Conservation (phyloP, 371 early-diverging fungal species). For the Amoeboaphelidium occidentale region DNA sequence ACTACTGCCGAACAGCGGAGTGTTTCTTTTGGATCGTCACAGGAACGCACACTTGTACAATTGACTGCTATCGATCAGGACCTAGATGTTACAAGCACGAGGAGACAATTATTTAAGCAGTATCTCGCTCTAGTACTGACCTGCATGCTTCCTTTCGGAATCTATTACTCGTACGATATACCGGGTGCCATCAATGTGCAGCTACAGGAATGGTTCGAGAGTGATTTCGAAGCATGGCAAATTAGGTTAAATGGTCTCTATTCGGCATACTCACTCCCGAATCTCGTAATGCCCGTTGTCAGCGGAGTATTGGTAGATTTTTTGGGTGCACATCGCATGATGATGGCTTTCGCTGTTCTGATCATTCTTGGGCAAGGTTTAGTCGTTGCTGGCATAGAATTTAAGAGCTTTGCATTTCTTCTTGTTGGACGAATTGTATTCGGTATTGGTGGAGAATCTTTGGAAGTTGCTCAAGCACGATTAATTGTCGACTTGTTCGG, state of each 20-base stretch:
- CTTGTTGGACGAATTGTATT: slow-evolving; percentile 31
- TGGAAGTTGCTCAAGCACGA: slow-evolving; percentile 33
- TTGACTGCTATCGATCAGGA: too few relatives aligned
- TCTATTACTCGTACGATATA: slow-evolving; percentile 19
- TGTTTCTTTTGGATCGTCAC: too few relatives aligned
- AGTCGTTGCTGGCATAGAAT: slow-evolving; percentile 26
- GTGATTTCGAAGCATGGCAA: slow-evolving; percentile 26
- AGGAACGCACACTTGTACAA: too few relatives aligned
- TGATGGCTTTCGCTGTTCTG: slow-evolving; percentile 24
- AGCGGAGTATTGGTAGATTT: slow-evolving; percentile 29
- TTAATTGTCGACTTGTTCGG: slow-evolving; percentile 28
- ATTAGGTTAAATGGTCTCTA: slow-evolving; percentile 39
- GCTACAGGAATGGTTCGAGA: slow-evolving; percentile 23
- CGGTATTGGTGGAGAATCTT: slow-evolving; percentile 43
- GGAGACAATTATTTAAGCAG: too few relatives aligned
- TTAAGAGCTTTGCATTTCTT: slow-evolving; percentile 20
- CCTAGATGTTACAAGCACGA: too few relatives aligned
- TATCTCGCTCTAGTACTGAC: neutral
- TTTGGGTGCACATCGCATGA: slow-evolving; percentile 19
- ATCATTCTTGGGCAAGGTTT: slow-evolving; percentile 33
- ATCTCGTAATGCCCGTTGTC: slow-evolving; percentile 38
- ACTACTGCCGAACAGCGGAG: too few relatives aligned
- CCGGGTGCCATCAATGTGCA: slow-evolving; percentile 39
- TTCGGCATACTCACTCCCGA: slow-evolving; percentile 44
- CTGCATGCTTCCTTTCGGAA: neutral